phyloP scores from a whole-genome alignment of 2,329 filamentous ascomycete species.

The Ilyonectria mors-panacis region DNA sequence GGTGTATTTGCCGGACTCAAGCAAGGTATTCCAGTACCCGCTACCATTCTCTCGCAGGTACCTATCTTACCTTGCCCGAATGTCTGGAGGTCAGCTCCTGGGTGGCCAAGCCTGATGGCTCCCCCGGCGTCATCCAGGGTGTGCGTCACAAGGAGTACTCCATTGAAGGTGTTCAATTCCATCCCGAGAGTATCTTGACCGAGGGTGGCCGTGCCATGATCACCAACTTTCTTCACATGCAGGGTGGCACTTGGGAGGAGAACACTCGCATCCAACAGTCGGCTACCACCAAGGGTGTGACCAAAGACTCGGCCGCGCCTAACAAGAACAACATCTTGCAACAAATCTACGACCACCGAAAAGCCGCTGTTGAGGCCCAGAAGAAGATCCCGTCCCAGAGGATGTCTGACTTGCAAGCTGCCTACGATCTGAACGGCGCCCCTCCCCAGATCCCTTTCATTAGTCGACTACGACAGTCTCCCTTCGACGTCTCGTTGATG shows the following conservation, averaged over 20 bases:
- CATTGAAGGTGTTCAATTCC: conserved; percentile 97
- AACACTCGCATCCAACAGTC: conserved; percentile 73
- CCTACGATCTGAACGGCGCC: conserved; percentile 87
- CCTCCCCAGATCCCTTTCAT: conserved; percentile 88
- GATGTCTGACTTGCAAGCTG: conserved; percentile 85
- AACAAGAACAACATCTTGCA: conserved; percentile 91
- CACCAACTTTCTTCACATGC: conserved; percentile 90
- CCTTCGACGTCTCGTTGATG: conserved; percentile 93
- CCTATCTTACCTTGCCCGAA: conserved; percentile 86
- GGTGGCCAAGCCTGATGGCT: conserved; percentile 82
- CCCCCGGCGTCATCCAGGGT: conserved; percentile 94
- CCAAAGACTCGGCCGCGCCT: conserved; percentile 47
- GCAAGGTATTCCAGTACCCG: conserved; percentile 86
- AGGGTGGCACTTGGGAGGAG: conserved; percentile 91
- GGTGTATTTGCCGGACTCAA: conserved; percentile 90
- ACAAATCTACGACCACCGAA: conserved; percentile 89
- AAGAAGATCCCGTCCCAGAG: conserved; percentile 89
- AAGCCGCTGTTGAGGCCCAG: conserved; percentile 81
- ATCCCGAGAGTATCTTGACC: conserved; percentile 96
- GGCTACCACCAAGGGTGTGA: conserved; percentile 45
- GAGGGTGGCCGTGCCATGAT: conserved; percentile 91
- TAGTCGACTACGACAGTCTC: conserved; percentile 82
- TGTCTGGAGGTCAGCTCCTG: conserved; percentile 93
- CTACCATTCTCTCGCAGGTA: conserved; percentile 96
- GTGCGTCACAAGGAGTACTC: conserved; percentile 92